phyloP scores from a whole-genome alignment of 345 rosid species.

The Cardiospermum halicacabum region DNA sequence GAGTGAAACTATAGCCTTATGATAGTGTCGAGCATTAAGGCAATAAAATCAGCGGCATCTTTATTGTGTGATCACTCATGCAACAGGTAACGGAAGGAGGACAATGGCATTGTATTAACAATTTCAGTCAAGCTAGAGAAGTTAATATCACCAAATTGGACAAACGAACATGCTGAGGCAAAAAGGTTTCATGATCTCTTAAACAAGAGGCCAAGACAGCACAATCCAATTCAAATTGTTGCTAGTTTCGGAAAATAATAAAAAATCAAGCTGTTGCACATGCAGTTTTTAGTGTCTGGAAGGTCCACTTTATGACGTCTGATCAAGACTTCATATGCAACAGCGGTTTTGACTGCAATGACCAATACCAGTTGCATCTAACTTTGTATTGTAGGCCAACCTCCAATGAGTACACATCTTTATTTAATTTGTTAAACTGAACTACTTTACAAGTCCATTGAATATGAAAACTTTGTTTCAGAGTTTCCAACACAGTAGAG shows the following conservation, averaged over 20 bases:
- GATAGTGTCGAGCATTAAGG: too few species aligned
- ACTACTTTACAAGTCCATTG: neutral
- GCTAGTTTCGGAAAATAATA: too few species aligned
- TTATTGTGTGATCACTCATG: neutral
- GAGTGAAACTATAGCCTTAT: neutral
- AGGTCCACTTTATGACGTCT: neutral
- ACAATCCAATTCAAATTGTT: too few species aligned
- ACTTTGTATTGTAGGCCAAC: neutral
- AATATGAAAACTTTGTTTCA: neutral
- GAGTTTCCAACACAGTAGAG: neutral
- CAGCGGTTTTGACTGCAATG: neutral
- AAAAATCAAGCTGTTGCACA: neutral
- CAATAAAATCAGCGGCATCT: neutral
- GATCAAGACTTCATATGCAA: neutral
- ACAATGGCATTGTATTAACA: neutral
- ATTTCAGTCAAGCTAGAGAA: neutral
- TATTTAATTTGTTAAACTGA: neutral
- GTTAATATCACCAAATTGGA: neutral
- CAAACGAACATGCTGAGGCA: neutral
- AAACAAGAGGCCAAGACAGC: too few species aligned
- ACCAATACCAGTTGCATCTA: neutral
- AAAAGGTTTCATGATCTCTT: neutral
- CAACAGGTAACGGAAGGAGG: neutral
- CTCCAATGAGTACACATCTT: neutral
- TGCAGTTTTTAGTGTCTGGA: neutral